Conservation (phyloP, 2,329 filamentous ascomycete species). For the Ophiostoma fasciatum region DNA sequence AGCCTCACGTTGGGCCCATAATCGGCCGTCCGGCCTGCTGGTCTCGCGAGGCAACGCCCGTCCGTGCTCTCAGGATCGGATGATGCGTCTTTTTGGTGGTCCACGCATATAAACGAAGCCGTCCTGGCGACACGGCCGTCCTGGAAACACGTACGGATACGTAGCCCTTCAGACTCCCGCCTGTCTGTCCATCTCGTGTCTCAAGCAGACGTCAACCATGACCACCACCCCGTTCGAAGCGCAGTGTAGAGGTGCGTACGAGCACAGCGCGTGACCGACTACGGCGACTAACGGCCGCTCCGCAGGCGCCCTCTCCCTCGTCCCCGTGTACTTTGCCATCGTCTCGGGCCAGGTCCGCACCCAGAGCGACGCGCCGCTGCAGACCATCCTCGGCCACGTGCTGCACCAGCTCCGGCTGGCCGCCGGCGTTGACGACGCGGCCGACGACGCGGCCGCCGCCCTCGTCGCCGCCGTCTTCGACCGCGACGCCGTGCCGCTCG, state of each 20-base stretch:
- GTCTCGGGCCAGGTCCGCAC: constrained; percentile 16
- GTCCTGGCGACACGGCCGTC: no score
- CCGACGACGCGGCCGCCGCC: constrained; percentile 10
- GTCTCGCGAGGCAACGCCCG: no score
- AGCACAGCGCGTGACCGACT: no score
- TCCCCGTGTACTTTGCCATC: constrained; percentile 15
- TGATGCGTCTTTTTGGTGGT: no score
- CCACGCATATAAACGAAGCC: no score
- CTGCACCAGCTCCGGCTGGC: constrained; percentile 14
- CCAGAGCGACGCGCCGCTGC: constrained; percentile 15
- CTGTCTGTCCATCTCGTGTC: no score
- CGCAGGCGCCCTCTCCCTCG: constrained; percentile 17
- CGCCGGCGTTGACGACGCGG: constrained; percentile 8
- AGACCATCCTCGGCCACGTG: constrained; percentile 15
- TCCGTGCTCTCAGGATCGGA: no score
- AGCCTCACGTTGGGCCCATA: no score
- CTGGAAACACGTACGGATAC: no score
- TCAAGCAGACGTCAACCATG: no score
- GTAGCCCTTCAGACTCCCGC: no score
- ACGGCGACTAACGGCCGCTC: neutral
- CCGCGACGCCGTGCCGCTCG: constrained; percentile 18
- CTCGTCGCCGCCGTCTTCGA: constrained; percentile 21
- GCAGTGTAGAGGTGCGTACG: constrained; percentile 4
- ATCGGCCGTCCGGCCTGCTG: no score
- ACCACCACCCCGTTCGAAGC: neutral